Evolutionary conservation across 371 early-diverging fungal genomes (phyloP).

Genomic region (Circinella minor): DNA sequence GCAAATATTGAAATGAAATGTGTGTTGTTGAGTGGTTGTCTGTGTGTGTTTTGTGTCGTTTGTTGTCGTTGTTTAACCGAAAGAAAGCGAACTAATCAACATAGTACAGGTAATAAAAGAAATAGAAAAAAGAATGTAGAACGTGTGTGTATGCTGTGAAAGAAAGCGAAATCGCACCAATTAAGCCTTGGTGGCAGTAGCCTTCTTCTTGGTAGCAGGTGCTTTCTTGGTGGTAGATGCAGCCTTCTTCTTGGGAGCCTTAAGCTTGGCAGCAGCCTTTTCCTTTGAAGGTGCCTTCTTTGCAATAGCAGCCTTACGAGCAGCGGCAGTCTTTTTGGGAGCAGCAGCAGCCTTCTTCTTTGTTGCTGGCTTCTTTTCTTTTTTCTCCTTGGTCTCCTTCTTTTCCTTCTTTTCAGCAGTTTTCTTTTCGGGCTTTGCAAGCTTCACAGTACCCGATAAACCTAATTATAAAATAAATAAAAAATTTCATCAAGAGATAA

Average conservation of each 20-base stretch:
- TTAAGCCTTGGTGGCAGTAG: not conserved
- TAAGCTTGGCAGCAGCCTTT: no score
- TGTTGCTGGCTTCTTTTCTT: constrained; percentile 18
- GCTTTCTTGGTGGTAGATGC: constrained; percentile 5
- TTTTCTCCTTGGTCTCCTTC: constrained; percentile 15
- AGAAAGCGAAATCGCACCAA: no score
- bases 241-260: not conserved
- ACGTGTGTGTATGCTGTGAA: no score
- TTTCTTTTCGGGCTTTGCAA: constrained; percentile 65
- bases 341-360: constrained; percentile 24
- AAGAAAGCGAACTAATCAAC: no score
- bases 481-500: not conserved
- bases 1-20: no score
- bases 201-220: constrained; percentile 3
- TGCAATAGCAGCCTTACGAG: constrained; percentile 39
- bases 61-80: no score
- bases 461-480: constrained; percentile 22
- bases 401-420: constrained; percentile 31
- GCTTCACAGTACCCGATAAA: constrained; percentile 73
- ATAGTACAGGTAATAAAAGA: no score
- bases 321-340: constrained; percentile 42
- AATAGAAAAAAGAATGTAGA: no score
- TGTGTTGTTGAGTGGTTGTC: no score
- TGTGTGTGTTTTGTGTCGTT: no score
- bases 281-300: constrained; percentile 24